phyloP scores from a whole-genome alignment of 148 eudicot genomes.

The Cornus controversa region DNA sequence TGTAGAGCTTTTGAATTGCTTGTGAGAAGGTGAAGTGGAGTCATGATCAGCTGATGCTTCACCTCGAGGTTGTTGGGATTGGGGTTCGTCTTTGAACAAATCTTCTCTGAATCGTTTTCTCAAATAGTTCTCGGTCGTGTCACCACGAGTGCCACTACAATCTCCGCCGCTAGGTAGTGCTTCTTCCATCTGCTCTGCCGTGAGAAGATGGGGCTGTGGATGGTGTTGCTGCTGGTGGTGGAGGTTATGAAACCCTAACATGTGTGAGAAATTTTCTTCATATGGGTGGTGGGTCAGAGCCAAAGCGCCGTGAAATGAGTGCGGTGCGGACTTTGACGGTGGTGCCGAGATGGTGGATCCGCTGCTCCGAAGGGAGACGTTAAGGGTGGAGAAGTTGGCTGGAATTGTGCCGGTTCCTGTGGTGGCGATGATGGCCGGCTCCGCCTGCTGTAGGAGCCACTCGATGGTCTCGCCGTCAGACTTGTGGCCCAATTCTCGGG shows the following conservation, averaged over 20 bases:
- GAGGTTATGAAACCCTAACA: slow-evolving; percentile 56
- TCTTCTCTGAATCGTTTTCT: slow-evolving; percentile 54
- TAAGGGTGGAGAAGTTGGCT: slow-evolving; percentile 53
- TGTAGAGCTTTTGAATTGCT: slow-evolving; percentile 29
- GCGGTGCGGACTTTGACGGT: slow-evolving; percentile 47
- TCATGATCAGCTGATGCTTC: slow-evolving; percentile 11
- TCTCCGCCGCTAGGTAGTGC: slow-evolving; percentile 20
- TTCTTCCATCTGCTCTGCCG: slow-evolving; percentile 31
- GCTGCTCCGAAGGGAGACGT: slow-evolving; percentile 48
- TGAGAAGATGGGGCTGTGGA: slow-evolving; percentile 24
- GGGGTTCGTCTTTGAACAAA: slow-evolving; percentile 48
- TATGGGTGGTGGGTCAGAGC: slow-evolving; percentile 34
- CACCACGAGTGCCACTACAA: slow-evolving; percentile 12
- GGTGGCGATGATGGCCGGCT: slow-evolving; percentile 57
- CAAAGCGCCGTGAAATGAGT: slow-evolving; percentile 36
- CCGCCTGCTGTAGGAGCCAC: slow-evolving; percentile 63
- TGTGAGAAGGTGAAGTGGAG: slow-evolving; percentile 27
- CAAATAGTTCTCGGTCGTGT: slow-evolving; percentile 32
- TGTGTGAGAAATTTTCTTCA: slow-evolving; percentile 45
- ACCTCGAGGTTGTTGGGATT: slow-evolving; percentile 3
- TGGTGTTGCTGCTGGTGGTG: slow-evolving; percentile 24
- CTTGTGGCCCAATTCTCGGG: slow-evolving; percentile 50
- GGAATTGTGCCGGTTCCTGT: slow-evolving; percentile 63
- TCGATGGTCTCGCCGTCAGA: slow-evolving; percentile 62
- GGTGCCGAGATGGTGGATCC: slow-evolving; percentile 47